Evolutionary conservation across 2,329 filamentous ascomycete genomes (phyloP).

Genomic region (Trichoderma cornu-damae): DNA sequence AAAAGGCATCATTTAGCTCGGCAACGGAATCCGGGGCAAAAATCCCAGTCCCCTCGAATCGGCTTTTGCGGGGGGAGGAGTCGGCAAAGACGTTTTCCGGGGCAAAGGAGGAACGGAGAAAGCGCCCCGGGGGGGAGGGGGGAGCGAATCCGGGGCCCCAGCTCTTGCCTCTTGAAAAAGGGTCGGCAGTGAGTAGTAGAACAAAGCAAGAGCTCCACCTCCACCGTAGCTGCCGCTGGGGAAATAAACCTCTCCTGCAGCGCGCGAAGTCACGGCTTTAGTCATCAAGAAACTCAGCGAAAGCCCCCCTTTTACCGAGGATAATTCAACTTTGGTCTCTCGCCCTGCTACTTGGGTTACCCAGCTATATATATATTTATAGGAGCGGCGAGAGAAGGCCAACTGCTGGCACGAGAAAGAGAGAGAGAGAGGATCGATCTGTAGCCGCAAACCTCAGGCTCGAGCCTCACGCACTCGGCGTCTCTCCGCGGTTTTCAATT

Average conservation of each 20-base stretch:
- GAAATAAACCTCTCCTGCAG: background rate
- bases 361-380: too few relatives aligned
- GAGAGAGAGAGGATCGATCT: too few relatives aligned
- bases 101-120: background rate
- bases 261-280: too few relatives aligned
- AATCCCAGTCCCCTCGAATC: too few relatives aligned
- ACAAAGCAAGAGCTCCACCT: slow-evolving; percentile 4
- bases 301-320: slow-evolving; percentile 2
- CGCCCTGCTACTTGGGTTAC: background rate
- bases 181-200: background rate
- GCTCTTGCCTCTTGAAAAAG: background rate
- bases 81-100: background rate
- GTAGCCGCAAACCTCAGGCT: background rate
- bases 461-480: background rate
- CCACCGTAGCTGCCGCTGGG: slow-evolving; percentile 6
- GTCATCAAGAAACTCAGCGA: background rate
- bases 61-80: background rate
- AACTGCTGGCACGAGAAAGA: background rate
- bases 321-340: slow-evolving; percentile 6
- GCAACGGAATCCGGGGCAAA: background rate
- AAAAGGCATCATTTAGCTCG: background rate
- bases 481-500: background rate
- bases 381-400: background rate
- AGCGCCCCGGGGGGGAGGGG: background rate
- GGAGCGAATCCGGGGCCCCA: slow-evolving; percentile 13